These are phyloP conservation scores for Aspergillus sojae DNA, from an alignment of 2,329 filamentous ascomycete genomes.

Conservation along the genomic window DNA sequence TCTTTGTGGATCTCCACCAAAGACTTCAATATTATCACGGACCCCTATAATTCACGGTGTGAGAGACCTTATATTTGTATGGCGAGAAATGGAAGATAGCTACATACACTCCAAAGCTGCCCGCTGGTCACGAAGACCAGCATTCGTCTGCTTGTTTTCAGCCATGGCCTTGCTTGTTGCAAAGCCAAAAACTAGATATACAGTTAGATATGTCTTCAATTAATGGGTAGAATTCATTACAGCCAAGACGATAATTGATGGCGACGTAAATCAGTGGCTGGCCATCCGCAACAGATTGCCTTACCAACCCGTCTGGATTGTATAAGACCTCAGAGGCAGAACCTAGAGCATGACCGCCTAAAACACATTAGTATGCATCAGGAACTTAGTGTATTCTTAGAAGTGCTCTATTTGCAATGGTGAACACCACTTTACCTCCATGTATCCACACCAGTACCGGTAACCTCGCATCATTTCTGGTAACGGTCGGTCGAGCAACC, in stretches of 20 bases:
- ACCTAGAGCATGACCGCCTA: constrained; percentile 20
- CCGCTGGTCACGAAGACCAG: constrained; percentile 35
- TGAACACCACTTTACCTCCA: constrained; percentile 13
- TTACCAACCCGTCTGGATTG: constrained; percentile 16
- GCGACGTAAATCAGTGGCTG: constrained; percentile 18
- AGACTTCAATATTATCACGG: constrained; percentile 19
- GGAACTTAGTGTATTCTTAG: not conserved
- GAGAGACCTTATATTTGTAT: not conserved
- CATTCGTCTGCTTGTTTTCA: constrained; percentile 28
- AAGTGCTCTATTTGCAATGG: not conserved
- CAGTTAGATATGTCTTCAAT: not conserved
- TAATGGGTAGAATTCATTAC: not conserved
- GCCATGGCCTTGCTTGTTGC: constrained; percentile 24
- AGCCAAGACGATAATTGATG: constrained; percentile 20
- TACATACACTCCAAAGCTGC: constrained; percentile 34
- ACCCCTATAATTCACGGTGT: constrained; percentile 14
- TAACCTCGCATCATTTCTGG: constrained; percentile 4
- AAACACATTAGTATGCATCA: not conserved
- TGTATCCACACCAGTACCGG: constrained; percentile 22
- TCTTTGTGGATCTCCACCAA: constrained; percentile 20
- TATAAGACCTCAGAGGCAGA: constrained; percentile 21
- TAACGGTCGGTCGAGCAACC: constrained; percentile 10
- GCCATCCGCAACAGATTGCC: constrained; percentile 9
- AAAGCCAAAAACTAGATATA: constrained; percentile 17
- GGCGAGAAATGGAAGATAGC: not conserved